A percentile compares a stretch with the other conserved stretches of the same genome.
These are phyloP conservation scores for Sporothrix globosa DNA, from an alignment of 2,329 filamentous ascomycete species.

Conservation along the genomic window DNA sequence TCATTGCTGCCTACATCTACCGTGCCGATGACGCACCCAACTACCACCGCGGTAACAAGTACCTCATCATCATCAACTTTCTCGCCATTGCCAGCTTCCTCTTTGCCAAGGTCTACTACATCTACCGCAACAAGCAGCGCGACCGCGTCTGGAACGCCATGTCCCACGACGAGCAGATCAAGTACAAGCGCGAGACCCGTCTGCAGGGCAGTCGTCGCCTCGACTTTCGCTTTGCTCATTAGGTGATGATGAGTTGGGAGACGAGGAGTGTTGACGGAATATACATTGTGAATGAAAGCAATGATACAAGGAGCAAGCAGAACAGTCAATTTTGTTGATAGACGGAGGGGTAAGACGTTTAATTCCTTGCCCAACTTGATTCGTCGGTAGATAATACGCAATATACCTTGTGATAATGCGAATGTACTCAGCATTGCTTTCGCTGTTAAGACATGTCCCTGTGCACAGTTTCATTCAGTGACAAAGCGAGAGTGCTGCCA, in stretches of 20 bases:
- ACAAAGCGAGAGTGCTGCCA: not conserved
- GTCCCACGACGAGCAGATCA: conserved; percentile 46
- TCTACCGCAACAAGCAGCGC: conserved; percentile 51
- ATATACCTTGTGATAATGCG: conserved; percentile 1
- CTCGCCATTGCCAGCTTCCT: conserved; percentile 56
- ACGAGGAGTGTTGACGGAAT: not conserved
- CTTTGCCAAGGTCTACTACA: conserved; percentile 57
- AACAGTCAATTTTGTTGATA: not conserved
- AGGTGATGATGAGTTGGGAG: conserved; percentile 25
- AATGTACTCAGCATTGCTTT: not conserved
- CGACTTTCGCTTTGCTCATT: conserved; percentile 50
- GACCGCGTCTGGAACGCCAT: conserved; percentile 53
- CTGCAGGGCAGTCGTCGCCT: conserved; percentile 52
- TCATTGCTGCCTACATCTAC: conserved; percentile 53
- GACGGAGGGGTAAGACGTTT: not conserved
- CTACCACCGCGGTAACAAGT: conserved; percentile 37
- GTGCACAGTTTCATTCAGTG: not conserved
- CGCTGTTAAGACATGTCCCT: too few relatives aligned
- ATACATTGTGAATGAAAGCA: too few relatives aligned
- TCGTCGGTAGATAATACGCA: not conserved
- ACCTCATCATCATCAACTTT: conserved; percentile 44
- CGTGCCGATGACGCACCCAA: conserved; percentile 40
- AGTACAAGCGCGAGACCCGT: conserved; percentile 45
- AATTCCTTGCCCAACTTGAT: not conserved
- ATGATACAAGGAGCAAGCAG: too few relatives aligned